A percentile compares a stretch with the other conserved stretches of the same genome.
Conservation (phyloP, 345 rosid species). For the Excoecaria cochinchinensis region DNA sequence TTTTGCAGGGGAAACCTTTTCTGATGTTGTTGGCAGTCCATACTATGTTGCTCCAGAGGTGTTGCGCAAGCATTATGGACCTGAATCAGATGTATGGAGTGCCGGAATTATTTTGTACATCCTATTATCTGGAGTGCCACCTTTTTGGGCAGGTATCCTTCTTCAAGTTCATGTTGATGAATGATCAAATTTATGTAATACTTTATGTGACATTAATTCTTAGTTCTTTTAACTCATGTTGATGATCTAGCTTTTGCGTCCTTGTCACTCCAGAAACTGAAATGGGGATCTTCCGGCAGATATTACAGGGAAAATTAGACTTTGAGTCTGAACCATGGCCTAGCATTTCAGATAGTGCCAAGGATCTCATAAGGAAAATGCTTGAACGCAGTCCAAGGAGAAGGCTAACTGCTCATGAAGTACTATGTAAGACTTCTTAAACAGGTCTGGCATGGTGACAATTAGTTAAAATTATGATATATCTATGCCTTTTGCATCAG, state of each 20-base stretch:
- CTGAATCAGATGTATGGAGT: conserved; percentile 77
- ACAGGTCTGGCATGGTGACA: conserved; percentile 1
- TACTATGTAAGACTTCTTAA: conserved; percentile 52
- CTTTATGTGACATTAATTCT: conserved; percentile 5
- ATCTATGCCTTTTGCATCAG: conserved; percentile 30
- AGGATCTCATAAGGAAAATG: conserved; percentile 72
- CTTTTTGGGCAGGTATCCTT: conserved; percentile 74
- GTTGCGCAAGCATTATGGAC: conserved; percentile 64
- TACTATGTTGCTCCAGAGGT: conserved; percentile 88
- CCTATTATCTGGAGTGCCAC: conserved; percentile 70
- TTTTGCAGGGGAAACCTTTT: conserved; percentile 46
- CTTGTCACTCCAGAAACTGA: conserved; percentile 52
- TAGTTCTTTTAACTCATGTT: conserved; percentile 1
- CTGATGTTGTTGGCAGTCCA: conserved; percentile 82
- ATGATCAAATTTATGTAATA: neutral
- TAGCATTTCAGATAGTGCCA: conserved; percentile 66
- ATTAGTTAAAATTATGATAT: neutral
- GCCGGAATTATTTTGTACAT: conserved; percentile 79
- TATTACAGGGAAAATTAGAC: conserved; percentile 63
- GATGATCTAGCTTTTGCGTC: conserved; percentile 13
- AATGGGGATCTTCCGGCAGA: conserved; percentile 68
- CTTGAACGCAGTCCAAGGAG: conserved; percentile 57
- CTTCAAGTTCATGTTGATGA: conserved; percentile 16
- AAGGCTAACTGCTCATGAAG: conserved; percentile 75
- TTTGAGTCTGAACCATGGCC: conserved; percentile 77